Evolutionary conservation across 371 early-diverging fungal species (phyloP).

Genomic region (Mucor plumbeus): DNA sequence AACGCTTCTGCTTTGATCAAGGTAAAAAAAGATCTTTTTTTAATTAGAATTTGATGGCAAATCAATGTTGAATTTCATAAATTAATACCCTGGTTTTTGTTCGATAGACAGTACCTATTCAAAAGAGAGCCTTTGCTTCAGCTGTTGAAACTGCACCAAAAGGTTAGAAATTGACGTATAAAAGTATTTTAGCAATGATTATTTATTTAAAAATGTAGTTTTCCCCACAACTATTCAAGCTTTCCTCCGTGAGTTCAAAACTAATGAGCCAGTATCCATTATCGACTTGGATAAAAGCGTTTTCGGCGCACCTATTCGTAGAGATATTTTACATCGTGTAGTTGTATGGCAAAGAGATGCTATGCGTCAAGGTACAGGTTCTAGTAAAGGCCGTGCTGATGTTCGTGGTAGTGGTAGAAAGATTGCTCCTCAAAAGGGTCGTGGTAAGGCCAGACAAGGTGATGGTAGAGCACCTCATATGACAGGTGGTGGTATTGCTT

Average conservation of each 20-base stretch:
- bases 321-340: conserved; percentile 87
- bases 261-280: conserved; percentile 76
- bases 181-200: not conserved
- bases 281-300: conserved; percentile 76
- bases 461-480: conserved; percentile 87
- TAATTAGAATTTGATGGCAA: not conserved
- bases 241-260: conserved; percentile 81
- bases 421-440: conserved; percentile 88
- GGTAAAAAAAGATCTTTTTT: not conserved
- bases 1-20: conserved; percentile 13
- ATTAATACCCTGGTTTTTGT: conserved; percentile 1
- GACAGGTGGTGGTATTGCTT: conserved; percentile 89
- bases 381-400: conserved; percentile 81
- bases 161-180: conserved; percentile 12
- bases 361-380: conserved; percentile 86
- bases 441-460: conserved; percentile 91
- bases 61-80: not conserved
- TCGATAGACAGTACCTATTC: conserved; percentile 20
- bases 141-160: conserved; percentile 29
- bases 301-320: conserved; percentile 82
- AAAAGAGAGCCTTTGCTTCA: conserved; percentile 36
- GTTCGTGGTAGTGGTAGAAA: conserved; percentile 87
- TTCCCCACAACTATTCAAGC: conserved; percentile 68
- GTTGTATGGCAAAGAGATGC: conserved; percentile 85
- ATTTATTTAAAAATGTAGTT: not conserved